Conservation (phyloP, 495 filamentous ascomycete genomes). For the Lophium mytilinum region DNA sequence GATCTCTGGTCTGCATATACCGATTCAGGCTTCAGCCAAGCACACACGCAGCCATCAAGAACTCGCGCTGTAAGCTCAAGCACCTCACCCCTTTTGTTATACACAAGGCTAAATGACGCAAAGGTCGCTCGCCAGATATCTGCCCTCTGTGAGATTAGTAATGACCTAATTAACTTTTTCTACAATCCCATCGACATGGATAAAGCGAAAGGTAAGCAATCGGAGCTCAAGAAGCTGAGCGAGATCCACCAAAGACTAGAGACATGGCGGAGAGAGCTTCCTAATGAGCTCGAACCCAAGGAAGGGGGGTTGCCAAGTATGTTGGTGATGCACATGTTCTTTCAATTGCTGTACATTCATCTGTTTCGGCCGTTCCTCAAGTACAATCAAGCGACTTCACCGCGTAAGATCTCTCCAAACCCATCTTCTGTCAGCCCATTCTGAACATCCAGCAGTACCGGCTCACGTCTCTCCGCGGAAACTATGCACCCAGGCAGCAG, state of each 20-base stretch:
- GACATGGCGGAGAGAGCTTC: constrained; percentile 80
- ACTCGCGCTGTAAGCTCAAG: constrained; percentile 56
- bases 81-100: neutral
- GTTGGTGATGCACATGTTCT: constrained; percentile 97
- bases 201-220: constrained; percentile 53
- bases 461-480: constrained; percentile 83
- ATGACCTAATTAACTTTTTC: constrained; percentile 80
- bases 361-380: constrained; percentile 94
- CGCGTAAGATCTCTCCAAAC: constrained; percentile 39
- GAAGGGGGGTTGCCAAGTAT: constrained; percentile 84
- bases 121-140: constrained; percentile 63
- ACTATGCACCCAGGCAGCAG: constrained; percentile 81
- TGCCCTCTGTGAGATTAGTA: constrained; percentile 82
- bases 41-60: constrained; percentile 69
- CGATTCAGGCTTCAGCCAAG: constrained; percentile 63
- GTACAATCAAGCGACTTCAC: constrained; percentile 70
- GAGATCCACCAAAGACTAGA: constrained; percentile 87
- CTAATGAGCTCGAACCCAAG: constrained; percentile 78
- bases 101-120: neutral
- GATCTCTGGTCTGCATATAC: constrained; percentile 84
- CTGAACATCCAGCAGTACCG: constrained; percentile 34
- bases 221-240: constrained; percentile 87
- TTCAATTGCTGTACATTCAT: constrained; percentile 91
- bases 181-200: constrained; percentile 69
- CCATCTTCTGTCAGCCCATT: no score